phyloP scores from a whole-genome alignment of 2,329 filamentous ascomycete genomes.

The Endothia cerciana region DNA sequence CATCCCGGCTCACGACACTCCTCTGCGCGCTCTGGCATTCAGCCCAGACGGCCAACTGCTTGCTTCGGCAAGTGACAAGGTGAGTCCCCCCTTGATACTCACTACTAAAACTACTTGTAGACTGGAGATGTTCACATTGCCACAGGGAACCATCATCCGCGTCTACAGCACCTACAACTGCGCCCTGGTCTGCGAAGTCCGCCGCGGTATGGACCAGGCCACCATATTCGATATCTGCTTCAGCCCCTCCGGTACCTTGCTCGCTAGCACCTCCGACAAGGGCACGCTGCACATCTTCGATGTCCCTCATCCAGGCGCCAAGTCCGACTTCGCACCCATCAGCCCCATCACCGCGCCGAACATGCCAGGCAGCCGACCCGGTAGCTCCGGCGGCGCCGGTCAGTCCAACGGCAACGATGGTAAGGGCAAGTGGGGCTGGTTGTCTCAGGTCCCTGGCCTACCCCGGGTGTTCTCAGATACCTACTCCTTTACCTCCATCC shows the following conservation, averaged over 20 bases:
- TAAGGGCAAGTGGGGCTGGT: conserved; percentile 80
- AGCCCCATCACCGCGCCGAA: conserved; percentile 27
- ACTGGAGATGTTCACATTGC: neutral
- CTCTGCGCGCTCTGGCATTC: conserved; percentile 77
- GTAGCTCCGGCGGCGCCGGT: conserved; percentile 31
- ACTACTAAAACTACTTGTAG: neutral
- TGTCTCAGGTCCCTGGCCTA: conserved; percentile 81
- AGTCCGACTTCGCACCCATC: conserved; percentile 28
- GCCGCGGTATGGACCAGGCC: conserved; percentile 86
- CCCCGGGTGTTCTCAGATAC: conserved; percentile 87
- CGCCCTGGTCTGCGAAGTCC: conserved; percentile 80
- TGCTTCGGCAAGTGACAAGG: conserved; percentile 86
- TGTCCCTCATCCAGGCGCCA: conserved; percentile 62
- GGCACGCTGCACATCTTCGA: conserved; percentile 95
- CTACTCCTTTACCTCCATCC: conserved; percentile 80
- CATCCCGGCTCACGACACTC: conserved; percentile 84
- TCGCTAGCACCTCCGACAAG: conserved; percentile 96
- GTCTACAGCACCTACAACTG: conserved; percentile 82
- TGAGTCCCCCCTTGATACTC: conserved; percentile 37
- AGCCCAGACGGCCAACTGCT: conserved; percentile 80
- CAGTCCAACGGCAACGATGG: conserved; percentile 48
- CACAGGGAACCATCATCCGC: conserved; percentile 80
- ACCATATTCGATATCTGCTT: conserved; percentile 87
- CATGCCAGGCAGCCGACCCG: conserved; percentile 27
- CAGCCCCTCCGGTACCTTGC: conserved; percentile 75